A percentile compares a stretch with the other conserved stretches of the same genome.
Evolutionary conservation across 1,284 basidiomycete genomes (phyloP).

Genomic region (Cutaneotrichosporon dermatis): DNA sequence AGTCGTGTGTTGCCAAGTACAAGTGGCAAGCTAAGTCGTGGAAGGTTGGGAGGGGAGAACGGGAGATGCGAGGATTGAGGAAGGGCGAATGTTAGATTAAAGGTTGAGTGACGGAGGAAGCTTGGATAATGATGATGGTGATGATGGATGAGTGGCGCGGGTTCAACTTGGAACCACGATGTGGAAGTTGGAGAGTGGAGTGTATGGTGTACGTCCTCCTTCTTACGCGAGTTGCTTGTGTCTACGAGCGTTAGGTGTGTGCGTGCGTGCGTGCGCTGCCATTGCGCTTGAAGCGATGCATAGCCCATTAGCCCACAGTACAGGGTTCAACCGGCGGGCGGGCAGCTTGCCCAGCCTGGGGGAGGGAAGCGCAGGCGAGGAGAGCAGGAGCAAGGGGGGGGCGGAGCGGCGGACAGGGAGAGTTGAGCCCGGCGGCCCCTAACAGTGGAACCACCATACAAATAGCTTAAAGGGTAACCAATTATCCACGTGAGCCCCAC

Average conservation of each 20-base stretch:
- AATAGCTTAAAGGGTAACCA: neutral
- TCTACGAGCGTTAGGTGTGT: too few species aligned
- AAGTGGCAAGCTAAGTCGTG: neutral
- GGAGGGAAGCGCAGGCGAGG: neutral
- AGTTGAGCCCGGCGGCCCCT: neutral
- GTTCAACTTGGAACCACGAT: too few species aligned
- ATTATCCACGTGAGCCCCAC: neutral
- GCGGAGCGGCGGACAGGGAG: neutral
- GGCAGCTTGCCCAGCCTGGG: too few species aligned
- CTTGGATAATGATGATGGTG: neutral
- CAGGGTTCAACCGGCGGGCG: too few species aligned
- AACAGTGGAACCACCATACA: neutral
- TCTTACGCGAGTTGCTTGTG: too few species aligned
- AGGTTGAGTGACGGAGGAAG: neutral
- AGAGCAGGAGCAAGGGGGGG: neutral
- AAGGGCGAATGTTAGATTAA: too few species aligned
- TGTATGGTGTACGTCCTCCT: neutral
- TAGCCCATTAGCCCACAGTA: too few species aligned
- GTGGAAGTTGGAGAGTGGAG: too few species aligned
- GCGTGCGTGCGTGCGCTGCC: too few species aligned
- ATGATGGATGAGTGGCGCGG: too few species aligned
- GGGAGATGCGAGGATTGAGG: neutral
- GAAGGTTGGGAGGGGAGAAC: neutral
- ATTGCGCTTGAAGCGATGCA: too few species aligned
- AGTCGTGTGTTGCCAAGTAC: neutral